phyloP scores from a whole-genome alignment of 495 filamentous ascomycete genomes.

The Mytilinidion resinicola region DNA sequence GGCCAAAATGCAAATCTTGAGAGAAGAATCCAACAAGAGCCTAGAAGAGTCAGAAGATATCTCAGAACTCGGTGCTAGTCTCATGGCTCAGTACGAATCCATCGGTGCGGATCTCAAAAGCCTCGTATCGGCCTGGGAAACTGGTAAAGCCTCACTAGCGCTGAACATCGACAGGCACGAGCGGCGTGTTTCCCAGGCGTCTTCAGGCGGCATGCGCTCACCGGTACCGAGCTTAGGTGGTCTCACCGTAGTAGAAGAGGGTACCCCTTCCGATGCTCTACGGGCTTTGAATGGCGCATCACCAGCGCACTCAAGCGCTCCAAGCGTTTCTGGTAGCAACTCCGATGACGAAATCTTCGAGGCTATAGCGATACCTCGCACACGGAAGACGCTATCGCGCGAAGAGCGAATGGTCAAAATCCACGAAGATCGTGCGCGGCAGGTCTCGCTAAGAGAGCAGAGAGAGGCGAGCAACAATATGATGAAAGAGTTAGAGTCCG shows the following conservation, averaged over 20 bases:
- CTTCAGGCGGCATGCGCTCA: constrained; percentile 53
- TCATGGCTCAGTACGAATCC: constrained; percentile 88
- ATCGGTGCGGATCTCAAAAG: constrained; percentile 80
- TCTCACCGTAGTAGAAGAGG: constrained; percentile 76
- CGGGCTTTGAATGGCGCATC: constrained; percentile 65
- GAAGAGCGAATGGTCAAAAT: constrained; percentile 87
- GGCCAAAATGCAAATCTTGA: constrained; percentile 86
- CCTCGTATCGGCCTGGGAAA: constrained; percentile 86
- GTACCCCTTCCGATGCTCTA: constrained; percentile 67
- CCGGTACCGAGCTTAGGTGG: constrained; percentile 77
- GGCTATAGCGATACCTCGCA: constrained; percentile 66
- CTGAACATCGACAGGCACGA: constrained; percentile 67
- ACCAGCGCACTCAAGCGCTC: constrained; percentile 35
- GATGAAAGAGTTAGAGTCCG: constrained; percentile 85
- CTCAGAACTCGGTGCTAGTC: constrained; percentile 62
- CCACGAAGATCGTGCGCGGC: constrained; percentile 72
- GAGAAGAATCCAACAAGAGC: constrained; percentile 77
- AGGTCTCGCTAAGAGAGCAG: constrained; percentile 61
- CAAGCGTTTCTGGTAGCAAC: constrained; percentile 38
- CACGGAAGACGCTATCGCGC: constrained; percentile 64
- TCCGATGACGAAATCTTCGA: constrained; percentile 78
- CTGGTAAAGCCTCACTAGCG: constrained; percentile 68
- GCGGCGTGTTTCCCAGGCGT: constrained; percentile 53
- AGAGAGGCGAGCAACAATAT: constrained; percentile 75
- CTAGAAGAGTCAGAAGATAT: constrained; percentile 69